Percentiles rank a stretch among this genome's conserved stretches.
phyloP scores from a whole-genome alignment of 352 stramenopile species.

The Thalassiosira livingstoniorum region DNA sequence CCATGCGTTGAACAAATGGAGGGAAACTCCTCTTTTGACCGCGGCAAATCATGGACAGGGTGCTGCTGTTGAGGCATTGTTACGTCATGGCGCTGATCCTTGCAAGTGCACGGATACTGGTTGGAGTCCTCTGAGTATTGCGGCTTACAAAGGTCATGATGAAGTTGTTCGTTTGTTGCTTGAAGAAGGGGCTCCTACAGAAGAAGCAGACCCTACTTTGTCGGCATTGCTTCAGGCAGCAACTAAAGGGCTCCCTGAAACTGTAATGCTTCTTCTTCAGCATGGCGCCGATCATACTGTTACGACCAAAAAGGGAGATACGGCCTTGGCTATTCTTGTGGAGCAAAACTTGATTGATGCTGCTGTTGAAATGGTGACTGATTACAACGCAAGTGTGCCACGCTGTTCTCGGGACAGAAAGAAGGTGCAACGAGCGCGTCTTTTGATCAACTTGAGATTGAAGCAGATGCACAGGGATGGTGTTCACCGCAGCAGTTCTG shows the following conservation, averaged over 20 bases:
- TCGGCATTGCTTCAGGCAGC: constrained; percentile 82
- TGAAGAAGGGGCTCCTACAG: constrained; percentile 79
- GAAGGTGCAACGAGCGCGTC: constrained; percentile 81
- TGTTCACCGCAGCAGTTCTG: constrained; percentile 38
- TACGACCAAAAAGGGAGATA: constrained; percentile 87
- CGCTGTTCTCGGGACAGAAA: constrained; percentile 84
- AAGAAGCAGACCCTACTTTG: constrained; percentile 84
- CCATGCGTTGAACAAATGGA: constrained; percentile 86
- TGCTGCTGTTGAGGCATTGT: constrained; percentile 76
- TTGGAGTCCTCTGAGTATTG: constrained; percentile 85
- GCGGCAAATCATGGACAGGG: constrained; percentile 85
- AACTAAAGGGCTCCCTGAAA: constrained; percentile 84
- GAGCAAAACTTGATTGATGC: constrained; percentile 87
- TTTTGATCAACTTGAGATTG: constrained; percentile 84
- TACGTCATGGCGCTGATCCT: constrained; percentile 78
- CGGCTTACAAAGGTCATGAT: constrained; percentile 86
- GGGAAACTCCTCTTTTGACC: constrained; percentile 83
- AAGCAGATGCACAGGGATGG: constrained; percentile 81
- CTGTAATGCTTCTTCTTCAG: constrained; percentile 82
- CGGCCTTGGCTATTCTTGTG: constrained; percentile 84
- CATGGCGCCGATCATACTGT: constrained; percentile 85
- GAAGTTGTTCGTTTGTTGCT: constrained; percentile 82
- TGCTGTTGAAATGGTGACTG: constrained; percentile 85
- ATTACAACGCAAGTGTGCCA: constrained; percentile 85
- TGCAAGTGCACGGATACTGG: constrained; percentile 86